Base-by-base conservation (phyloP, 176 grass and related monocot genomes). In the Areca catechu region DNA sequence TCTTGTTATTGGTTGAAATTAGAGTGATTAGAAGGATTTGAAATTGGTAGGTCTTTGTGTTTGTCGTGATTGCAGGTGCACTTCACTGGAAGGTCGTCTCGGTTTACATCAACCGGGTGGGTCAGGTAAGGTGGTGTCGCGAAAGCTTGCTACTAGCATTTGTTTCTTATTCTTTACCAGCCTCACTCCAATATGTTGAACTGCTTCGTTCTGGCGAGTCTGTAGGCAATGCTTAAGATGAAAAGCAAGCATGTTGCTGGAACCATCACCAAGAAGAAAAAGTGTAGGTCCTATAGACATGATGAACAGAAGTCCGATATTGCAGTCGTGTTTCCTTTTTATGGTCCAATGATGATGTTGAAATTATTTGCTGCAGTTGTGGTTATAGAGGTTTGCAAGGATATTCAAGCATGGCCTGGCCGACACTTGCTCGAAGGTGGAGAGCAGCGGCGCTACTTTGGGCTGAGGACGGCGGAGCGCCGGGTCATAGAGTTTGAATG, bases 401-500 rank as follows among this genome's bases (percentile, higher is more conserved):
- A 98, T 30, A 25, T 98, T 24, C 24, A 74, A 48, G 80, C 88
- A 30, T 98, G 93, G 93, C 81, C 93, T 7, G 93, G 93, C 5
- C 76, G 93, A 61, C 93, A 98, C 68, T 37, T 92, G 24, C 73
- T 98, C 19, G 84, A 92, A 3, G 81, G 88, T 1, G 84, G 88
- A 0, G 93, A 85, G 72, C 81, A 78, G 21, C 88, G 88, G 4
- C 80, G 93, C 15, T 98, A 98, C 71, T 98, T 98, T 27, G 93
- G 93, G 7, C 66, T 98, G 48, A 74, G 81, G 30, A 98, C 84
- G 23, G 87, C 81, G 15, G 93, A 98, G 65, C 72, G 76, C 48
- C 80, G 87, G 17, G 88, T 98, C 61, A 98, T 98, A 71, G 87
- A 98, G 77, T 98, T 98, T 54, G 93, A 98, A 73, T 98, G 93